Conservation (phyloP, 805 yeast species). For the Wickerhamomyces chaumierensis region DNA sequence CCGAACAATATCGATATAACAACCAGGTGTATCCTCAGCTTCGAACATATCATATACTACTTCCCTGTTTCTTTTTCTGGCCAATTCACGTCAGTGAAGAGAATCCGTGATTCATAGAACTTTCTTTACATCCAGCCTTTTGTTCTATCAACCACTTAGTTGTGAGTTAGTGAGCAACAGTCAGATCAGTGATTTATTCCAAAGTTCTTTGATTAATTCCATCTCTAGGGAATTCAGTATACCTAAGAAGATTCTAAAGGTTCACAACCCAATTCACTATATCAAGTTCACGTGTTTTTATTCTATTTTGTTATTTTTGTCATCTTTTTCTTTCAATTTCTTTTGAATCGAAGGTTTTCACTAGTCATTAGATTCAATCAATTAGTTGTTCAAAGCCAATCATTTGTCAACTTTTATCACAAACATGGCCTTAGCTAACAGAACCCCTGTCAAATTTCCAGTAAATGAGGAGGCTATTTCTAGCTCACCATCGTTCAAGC, state of each 20-base stretch:
- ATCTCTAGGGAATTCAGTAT: background rate
- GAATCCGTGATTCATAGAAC: too few relatives aligned
- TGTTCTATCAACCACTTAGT: background rate
- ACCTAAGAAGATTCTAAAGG: background rate
- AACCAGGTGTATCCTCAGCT: background rate
- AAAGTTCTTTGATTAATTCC: too few relatives aligned
- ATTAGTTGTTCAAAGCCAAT: background rate
- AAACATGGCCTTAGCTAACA: constrained; percentile 53
- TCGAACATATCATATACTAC: too few relatives aligned
- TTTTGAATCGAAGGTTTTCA: constrained; percentile 15
- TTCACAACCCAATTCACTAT: background rate
- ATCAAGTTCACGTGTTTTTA: background rate
- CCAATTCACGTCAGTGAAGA: background rate
- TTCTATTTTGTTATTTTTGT: background rate
- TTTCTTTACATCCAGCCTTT: background rate
- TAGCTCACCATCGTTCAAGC: constrained; percentile 18
- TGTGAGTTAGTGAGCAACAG: background rate
- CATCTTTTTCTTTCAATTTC: too few relatives aligned
- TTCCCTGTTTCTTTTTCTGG: background rate
- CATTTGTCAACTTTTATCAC: background rate
- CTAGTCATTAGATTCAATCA: constrained; percentile 13
- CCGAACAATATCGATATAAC: background rate
- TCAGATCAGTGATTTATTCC: too few relatives aligned
- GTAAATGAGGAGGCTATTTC: constrained; percentile 16
- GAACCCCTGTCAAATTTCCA: constrained; percentile 51